Percentiles rank a stretch among this genome's conserved stretches.
phyloP scores from a whole-genome alignment of 1,284 basidiomycete genomes.

The Marasmius fiardii region DNA sequence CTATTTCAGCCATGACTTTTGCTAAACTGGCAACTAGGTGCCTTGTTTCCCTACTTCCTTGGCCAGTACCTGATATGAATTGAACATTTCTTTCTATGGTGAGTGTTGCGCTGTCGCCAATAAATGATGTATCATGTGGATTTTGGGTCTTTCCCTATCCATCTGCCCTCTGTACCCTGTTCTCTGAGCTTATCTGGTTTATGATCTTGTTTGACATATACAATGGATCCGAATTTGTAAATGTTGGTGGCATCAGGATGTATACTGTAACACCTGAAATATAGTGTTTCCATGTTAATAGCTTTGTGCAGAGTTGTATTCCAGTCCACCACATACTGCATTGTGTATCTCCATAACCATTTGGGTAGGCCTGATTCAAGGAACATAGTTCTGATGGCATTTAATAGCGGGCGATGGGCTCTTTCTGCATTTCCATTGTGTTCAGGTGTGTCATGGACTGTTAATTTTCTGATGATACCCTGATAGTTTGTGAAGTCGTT shows the following conservation, averaged over 20 bases:
- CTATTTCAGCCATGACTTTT: background rate
- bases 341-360: conserved; percentile 26
- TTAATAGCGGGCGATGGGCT: conserved; percentile 20
- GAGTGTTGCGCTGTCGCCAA: background rate
- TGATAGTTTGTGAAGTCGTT: conserved; percentile 16
- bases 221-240: background rate
- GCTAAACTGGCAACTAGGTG: background rate
- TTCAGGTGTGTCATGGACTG: conserved; percentile 22
- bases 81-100: background rate
- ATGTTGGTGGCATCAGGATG: background rate
- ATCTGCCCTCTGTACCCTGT: background rate
- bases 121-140: background rate
- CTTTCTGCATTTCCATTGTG: conserved; percentile 22
- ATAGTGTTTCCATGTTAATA: conserved; percentile 23
- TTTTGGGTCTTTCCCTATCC: background rate
- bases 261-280: background rate
- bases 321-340: conserved; percentile 24
- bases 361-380: conserved; percentile 17
- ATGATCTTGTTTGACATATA: background rate
- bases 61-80: background rate
- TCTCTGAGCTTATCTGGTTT: background rate
- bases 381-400: conserved; percentile 19
- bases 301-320: conserved; percentile 24
- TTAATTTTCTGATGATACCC: conserved; percentile 20
- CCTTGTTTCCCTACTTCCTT: background rate